Evolutionary conservation across 768 basidiomycete genomes (phyloP), one percentile per base, ranked within the genome.

Genomic region (Paxillus ammoniavirescens): DNA sequence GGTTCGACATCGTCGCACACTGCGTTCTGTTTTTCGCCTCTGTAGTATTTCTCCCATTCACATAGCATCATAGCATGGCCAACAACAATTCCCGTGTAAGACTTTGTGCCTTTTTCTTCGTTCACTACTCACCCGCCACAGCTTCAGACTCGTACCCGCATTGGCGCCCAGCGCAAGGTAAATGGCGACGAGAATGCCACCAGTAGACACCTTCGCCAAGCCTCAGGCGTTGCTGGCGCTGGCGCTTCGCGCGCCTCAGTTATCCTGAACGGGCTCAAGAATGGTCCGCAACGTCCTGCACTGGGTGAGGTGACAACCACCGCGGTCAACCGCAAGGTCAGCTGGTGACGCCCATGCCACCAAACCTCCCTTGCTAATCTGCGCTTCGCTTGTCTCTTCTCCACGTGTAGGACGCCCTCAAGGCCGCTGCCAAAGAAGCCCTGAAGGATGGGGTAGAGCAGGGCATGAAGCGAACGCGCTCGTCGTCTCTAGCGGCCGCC

Each of bases 171-270:
- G 67, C 87, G 89, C 62, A 80, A 77, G 67, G 73, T 71, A 65
- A 89, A 87, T 69, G 82, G 74, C 56, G 90, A 91, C 67, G 90
- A 91, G 75, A 91, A 92, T 65, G 86, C 89, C 46, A 79, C 78
- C 63, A 82, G 79, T 61, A 82, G 76, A 70, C 85, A 89, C 63
- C 64, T 77, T 35, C 85, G 88, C 54, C 85, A 88, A 61, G 59
- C 77, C 15, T 87, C 86, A 15, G 79, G 75, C 58, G 72, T 71
- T 59, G 65, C 75, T 35, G 61, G 69, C 48, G 63, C 74, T 47
- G 81, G 78, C 41, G 72, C 81, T 42, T 73, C 79, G 52, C 82
- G 86, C 49, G 73, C 80, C 59, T 62, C 77, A 44, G 69, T 76
- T 31, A 70, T 76, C 60, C 48, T 71, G 15, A 65, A 52, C 23